Evolutionary conservation across 441 rosid genomes (phyloP).

Genomic region (Isatis lusitanica): DNA sequence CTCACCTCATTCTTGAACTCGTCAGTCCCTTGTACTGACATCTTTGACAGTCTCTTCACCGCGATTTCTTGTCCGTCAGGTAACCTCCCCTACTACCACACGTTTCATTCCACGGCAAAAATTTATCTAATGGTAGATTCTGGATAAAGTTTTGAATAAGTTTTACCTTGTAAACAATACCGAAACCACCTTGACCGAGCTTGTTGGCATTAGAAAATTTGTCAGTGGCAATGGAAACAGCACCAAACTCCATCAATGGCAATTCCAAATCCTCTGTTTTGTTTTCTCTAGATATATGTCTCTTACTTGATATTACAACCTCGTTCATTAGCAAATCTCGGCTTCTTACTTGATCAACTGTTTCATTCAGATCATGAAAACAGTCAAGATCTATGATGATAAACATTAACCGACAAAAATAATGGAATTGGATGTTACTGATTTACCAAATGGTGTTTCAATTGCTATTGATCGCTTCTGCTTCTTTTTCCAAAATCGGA

Average conservation of each 20-base stretch:
- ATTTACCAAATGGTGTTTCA: slow-evolving; percentile 27
- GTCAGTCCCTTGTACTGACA: slow-evolving; percentile 33
- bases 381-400: no score
- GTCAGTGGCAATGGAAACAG: slow-evolving; percentile 52
- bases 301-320: slow-evolving; percentile 59
- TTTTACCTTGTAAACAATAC: slow-evolving; percentile 72
- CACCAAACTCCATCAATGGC: slow-evolving; percentile 59
- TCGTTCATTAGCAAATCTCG: slow-evolving; percentile 60
- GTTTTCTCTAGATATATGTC: slow-evolving; percentile 49
- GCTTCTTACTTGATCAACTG: slow-evolving; percentile 59
- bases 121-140: neutral
- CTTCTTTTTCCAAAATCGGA: slow-evolving; percentile 53
- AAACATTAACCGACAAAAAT: neutral
- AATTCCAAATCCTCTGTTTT: slow-evolving; percentile 60
- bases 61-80: slow-evolving; percentile 50
- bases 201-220: slow-evolving; percentile 55
- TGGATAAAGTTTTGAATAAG: neutral
- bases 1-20: slow-evolving; percentile 42
- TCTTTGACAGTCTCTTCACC: slow-evolving; percentile 37
- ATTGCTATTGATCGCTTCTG: slow-evolving; percentile 18
- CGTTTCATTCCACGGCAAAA: neutral
- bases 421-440: neutral
- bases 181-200: slow-evolving; percentile 83
- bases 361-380: no score
- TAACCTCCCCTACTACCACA: slow-evolving; percentile 50